phyloP scores from a whole-genome alignment of 805 yeast species.

The Ogataea angusta region DNA sequence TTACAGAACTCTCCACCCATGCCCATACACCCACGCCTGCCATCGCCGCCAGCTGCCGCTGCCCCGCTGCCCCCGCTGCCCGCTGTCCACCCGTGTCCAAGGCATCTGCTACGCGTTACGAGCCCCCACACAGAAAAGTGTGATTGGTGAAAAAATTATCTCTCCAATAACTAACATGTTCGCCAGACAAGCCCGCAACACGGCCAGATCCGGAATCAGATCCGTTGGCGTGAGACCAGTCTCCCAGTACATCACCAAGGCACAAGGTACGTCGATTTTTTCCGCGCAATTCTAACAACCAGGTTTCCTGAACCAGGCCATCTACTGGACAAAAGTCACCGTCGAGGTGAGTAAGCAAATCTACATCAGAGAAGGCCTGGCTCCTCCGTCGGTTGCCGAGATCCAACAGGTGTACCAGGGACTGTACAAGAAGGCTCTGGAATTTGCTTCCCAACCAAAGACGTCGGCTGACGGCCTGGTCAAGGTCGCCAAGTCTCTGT shows the following conservation, averaged over 20 bases:
- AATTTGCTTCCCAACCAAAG: slow-evolving; percentile 57
- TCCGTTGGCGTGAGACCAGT: slow-evolving; percentile 37
- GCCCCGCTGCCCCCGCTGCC: not conserved
- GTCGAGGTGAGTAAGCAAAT: slow-evolving; percentile 64
- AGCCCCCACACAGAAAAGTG: slow-evolving; percentile 9
- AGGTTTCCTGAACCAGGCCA: slow-evolving; percentile 47
- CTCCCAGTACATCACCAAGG: slow-evolving; percentile 35
- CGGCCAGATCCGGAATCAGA: slow-evolving; percentile 27
- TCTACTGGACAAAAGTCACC: slow-evolving; percentile 73
- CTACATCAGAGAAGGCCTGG: slow-evolving; percentile 86
- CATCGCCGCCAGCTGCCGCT: too few species aligned
- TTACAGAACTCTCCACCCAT: too few species aligned
- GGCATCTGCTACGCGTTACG: slow-evolving; percentile 4
- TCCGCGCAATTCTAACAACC: slow-evolving; percentile 9
- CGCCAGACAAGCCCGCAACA: slow-evolving; percentile 34
- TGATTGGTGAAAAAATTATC: slow-evolving; percentile 20
- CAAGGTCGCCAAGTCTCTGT: slow-evolving; percentile 36
- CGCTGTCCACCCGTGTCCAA: too few species aligned
- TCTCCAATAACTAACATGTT: slow-evolving; percentile 24
- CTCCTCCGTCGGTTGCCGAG: slow-evolving; percentile 81
- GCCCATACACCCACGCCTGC: too few species aligned
- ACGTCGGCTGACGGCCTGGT: slow-evolving; percentile 46
- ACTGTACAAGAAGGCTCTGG: slow-evolving; percentile 44
- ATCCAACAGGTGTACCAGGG: slow-evolving; percentile 70
- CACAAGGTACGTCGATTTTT: slow-evolving; percentile 33